Conservation (phyloP, 176 grass and related monocot genomes). For the Hyparrhenia diplandra region DNA sequence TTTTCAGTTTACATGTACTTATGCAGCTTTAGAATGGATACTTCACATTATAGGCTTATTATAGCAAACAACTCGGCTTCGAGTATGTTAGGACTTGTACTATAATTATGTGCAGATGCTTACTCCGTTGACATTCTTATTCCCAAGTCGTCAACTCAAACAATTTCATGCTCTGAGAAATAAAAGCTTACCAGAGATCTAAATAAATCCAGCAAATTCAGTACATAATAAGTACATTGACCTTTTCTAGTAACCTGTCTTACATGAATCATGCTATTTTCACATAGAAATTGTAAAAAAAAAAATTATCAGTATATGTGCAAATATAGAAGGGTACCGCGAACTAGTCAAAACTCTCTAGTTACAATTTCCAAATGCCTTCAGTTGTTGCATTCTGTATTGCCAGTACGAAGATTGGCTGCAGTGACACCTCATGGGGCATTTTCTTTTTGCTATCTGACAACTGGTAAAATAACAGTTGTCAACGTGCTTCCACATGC, state of each 20-base stretch:
- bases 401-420: conserved; percentile 13
- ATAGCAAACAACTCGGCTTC: too few species aligned
- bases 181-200: background rate
- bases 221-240: too few species aligned
- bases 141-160: too few species aligned
- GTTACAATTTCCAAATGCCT: conserved; percentile 3
- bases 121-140: too few species aligned
- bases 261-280: background rate
- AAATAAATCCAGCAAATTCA: background rate
- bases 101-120: too few species aligned
- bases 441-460: conserved; percentile 34
- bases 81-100: too few species aligned
- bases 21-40: too few species aligned
- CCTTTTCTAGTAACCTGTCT: background rate
- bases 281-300: too few species aligned
- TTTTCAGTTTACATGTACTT: too few species aligned
- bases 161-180: background rate
- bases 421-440: too few species aligned
- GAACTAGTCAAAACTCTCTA: background rate
- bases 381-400: conserved; percentile 1
- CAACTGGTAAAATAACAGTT: conserved; percentile 9
- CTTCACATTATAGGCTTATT: too few species aligned
- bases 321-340: background rate
- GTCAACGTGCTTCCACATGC: too few species aligned
- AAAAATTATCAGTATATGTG: background rate